Percentiles rank a stretch among this genome's conserved stretches.
Evolutionary conservation across 768 basidiomycete genomes (phyloP).

Genomic region (Coprinopsis marcescibilis): DNA sequence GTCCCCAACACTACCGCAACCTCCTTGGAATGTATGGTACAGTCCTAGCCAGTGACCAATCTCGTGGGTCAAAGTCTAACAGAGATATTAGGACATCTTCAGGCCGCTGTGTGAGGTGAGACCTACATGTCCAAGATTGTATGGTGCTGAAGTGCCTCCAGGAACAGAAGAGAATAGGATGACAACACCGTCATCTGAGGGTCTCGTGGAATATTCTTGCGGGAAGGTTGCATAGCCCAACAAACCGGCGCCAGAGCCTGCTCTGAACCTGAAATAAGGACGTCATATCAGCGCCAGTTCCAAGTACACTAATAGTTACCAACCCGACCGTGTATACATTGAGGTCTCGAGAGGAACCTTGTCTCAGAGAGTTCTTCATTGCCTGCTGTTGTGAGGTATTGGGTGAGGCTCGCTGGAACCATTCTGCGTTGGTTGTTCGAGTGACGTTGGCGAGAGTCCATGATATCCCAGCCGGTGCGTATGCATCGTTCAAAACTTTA

Average conservation of each 20-base stretch:
- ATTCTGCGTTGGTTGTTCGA: constrained; percentile 38
- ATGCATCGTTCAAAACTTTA: constrained; percentile 36
- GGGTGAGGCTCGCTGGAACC: constrained; percentile 43
- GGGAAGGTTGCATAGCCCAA: constrained; percentile 55
- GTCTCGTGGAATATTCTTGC: constrained; percentile 29
- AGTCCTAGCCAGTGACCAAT: constrained; percentile 59
- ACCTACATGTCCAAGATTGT: constrained; percentile 36
- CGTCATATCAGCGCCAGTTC: constrained; percentile 8
- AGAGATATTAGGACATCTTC: constrained; percentile 16
- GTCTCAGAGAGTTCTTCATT: constrained; percentile 44
- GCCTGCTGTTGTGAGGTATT: constrained; percentile 30
- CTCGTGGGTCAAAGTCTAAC: constrained; percentile 46
- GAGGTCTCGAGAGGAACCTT: constrained; percentile 34
- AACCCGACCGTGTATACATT: constrained; percentile 51
- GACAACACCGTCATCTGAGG: constrained; percentile 45
- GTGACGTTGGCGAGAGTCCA: constrained; percentile 36
- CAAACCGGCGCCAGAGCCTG: constrained; percentile 35
- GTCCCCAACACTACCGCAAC: constrained; percentile 37
- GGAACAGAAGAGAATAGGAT: constrained; percentile 37
- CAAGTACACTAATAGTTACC: constrained; percentile 7
- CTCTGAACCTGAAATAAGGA: constrained; percentile 28
- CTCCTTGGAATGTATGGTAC: constrained; percentile 55
- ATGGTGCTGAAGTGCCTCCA: constrained; percentile 35
- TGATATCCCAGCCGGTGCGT: constrained; percentile 29
- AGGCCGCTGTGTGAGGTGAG: not conserved